phyloP scores from a whole-genome alignment of 2,329 filamentous ascomycete genomes.

The Chaetomium globosum region DNA sequence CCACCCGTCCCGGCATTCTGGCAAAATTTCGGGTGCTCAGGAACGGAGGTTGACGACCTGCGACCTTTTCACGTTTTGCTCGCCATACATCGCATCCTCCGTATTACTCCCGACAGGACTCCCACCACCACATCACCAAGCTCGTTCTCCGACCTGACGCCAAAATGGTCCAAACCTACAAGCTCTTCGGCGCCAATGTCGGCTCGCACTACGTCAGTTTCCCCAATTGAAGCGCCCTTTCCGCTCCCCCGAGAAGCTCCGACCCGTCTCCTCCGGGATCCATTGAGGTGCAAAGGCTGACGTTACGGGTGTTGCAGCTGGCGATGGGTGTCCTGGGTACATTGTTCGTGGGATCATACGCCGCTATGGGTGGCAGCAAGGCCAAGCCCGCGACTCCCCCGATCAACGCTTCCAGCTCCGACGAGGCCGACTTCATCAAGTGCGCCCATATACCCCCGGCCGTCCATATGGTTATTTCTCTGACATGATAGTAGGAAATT shows the following conservation, averaged over 20 bases:
- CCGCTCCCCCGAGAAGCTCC: slow-evolving; percentile 14
- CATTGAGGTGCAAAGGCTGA: slow-evolving; percentile 30
- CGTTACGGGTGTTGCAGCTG: slow-evolving; percentile 47
- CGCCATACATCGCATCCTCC: slow-evolving; percentile 25
- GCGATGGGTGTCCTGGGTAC: slow-evolving; percentile 59
- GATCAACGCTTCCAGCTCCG: slow-evolving; percentile 63
- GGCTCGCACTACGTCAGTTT: slow-evolving; percentile 63
- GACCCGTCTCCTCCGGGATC: background rate
- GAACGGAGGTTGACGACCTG: slow-evolving; percentile 29
- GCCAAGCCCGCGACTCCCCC: slow-evolving; percentile 52
- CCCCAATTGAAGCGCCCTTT: slow-evolving; percentile 21
- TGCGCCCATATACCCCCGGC: slow-evolving; percentile 44
- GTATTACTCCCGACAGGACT: slow-evolving; percentile 36
- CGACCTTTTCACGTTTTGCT: slow-evolving; percentile 34
- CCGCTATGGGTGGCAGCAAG: slow-evolving; percentile 51
- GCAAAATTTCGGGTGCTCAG: slow-evolving; percentile 35
- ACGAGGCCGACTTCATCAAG: slow-evolving; percentile 69
- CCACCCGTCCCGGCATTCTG: slow-evolving; percentile 15
- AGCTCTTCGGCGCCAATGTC: slow-evolving; percentile 60
- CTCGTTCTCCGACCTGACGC: slow-evolving; percentile 34
- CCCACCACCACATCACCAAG: slow-evolving; percentile 39
- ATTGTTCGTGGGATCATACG: slow-evolving; percentile 54
- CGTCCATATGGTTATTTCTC: slow-evolving; percentile 17
- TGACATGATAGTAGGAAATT: slow-evolving; percentile 48
- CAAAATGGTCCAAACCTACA: slow-evolving; percentile 57